Evolutionary conservation across 345 rosid genomes (phyloP).

Genomic region (Arabidopsis arenosa): DNA sequence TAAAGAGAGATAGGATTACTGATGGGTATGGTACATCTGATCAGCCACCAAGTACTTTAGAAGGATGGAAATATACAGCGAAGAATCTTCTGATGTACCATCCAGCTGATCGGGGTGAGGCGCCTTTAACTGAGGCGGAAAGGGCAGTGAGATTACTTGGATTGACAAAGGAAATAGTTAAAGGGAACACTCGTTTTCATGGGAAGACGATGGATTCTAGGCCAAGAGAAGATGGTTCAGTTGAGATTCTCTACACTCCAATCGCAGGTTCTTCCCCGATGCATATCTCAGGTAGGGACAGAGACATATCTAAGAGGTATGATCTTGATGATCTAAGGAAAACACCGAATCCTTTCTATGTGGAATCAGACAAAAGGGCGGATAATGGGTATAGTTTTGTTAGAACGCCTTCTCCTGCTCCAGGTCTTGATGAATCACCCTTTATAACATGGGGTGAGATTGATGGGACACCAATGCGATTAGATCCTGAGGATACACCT

Average conservation of each 20-base stretch:
- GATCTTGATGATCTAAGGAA: constrained; percentile 90
- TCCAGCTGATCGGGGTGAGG: constrained; percentile 92
- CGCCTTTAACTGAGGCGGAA: constrained; percentile 78
- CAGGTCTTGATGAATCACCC: constrained; percentile 89
- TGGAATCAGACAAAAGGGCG: constrained; percentile 73
- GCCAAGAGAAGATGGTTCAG: constrained; percentile 74
- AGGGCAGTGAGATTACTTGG: constrained; percentile 64
- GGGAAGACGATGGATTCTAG: constrained; percentile 86
- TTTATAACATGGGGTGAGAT: constrained; percentile 99
- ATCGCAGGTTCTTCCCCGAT: constrained; percentile 76
- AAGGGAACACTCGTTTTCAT: constrained; percentile 79
- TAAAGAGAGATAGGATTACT: constrained; percentile 72
- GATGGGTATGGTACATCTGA: constrained; percentile 96
- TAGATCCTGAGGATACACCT: constrained; percentile 91
- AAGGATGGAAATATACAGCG: constrained; percentile 86
- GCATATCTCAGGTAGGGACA: constrained; percentile 65
- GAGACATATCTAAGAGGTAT: constrained; percentile 80
- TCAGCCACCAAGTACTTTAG: constrained; percentile 87
- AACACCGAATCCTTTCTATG: constrained; percentile 80
- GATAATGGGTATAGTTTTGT: constrained; percentile 92
- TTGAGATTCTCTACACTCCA: constrained; percentile 86
- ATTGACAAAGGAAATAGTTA: constrained; percentile 78
- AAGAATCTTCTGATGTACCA: constrained; percentile 97
- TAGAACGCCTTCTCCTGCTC: constrained; percentile 93
- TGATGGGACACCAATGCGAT: constrained; percentile 91